Base-by-base conservation (phyloP, 306 rosid genomes). In the Glycine tomentella region DNA sequence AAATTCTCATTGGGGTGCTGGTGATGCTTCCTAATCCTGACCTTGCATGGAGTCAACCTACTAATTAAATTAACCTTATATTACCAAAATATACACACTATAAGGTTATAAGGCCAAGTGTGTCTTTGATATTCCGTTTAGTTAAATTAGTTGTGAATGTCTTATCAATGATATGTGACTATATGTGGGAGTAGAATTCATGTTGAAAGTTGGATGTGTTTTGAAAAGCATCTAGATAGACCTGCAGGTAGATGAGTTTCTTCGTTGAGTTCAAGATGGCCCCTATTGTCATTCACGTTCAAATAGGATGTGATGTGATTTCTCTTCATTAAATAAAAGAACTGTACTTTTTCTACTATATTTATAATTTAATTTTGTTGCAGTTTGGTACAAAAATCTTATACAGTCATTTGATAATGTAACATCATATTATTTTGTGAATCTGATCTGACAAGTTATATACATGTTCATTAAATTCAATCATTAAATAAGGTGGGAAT, bases 261-360 rank as follows among this genome's bases (percentile, higher is more conserved):
- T 31, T 31, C 5, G 8, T 31, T 34, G 15, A 34, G 46, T 4
- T 38, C 5, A 14, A 36, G 70, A 63, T 64, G 70, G 0, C 49
- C 70, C 70, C 48, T 34, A 36, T 64, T 64, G 20, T 36, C 25
- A 64, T 64, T 64, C 14, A 42, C 15, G 50, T 66, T 66, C 72
- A 40, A 40, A 42, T 66, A 7, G 69, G 46, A 34, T 64, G 15
- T 66, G 33, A 40, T 66, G 71, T 66, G 71, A 66, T 66, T 66
- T 40, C 49, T 66, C 50, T 66, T 66, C 25, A n/a, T n/a, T 15
- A 66, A 40, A n/a, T 42, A 42, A 66, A 66, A 42, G 12, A 36
- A 42, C 31, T 40, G 45, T 64, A 64, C 48, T 40, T 64, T 36
- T 36, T 9, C 8, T 13, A 12, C 5, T 64, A 3, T 61, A 12